These are phyloP conservation scores for Metarhizium brunneum DNA, from an alignment of 2,329 filamentous ascomycete species.

Conservation along the genomic window DNA sequence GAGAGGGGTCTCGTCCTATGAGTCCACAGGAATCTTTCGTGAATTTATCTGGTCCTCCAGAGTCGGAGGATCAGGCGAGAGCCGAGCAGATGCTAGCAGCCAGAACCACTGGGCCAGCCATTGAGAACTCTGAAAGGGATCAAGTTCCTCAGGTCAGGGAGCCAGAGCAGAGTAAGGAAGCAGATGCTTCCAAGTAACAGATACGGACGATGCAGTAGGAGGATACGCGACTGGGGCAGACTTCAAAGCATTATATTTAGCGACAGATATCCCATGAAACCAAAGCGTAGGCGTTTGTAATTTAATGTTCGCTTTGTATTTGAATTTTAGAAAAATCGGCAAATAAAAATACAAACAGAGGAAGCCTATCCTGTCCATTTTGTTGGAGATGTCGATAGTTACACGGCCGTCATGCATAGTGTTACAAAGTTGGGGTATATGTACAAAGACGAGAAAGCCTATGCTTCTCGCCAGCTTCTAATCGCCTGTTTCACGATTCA, in stretches of 20 bases:
- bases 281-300: constrained; percentile 2
- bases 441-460: constrained; percentile 15
- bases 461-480: neutral
- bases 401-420: constrained; percentile 17
- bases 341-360: neutral
- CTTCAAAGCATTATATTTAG: neutral
- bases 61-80: constrained; percentile 1
- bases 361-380: constrained; percentile 10
- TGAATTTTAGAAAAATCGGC: neutral
- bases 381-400: neutral
- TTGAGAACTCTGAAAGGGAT: constrained; percentile 42
- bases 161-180: neutral
- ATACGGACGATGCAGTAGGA: neutral
- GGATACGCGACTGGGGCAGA: neutral
- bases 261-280: constrained; percentile 9
- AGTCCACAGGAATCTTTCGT: constrained; percentile 14
- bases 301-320: neutral
- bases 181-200: neutral
- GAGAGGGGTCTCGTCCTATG: constrained; percentile 22
- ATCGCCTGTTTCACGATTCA: neutral
- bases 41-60: constrained; percentile 2
- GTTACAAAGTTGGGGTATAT: constrained; percentile 22
- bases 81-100: constrained; percentile 7
- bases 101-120: constrained; percentile 22
- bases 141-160: constrained; percentile 24